A percentile compares a stretch with the other conserved stretches of the same genome.
Evolutionary conservation across 2,329 filamentous ascomycete genomes (phyloP).

Genomic region (Aspergillus sp.): DNA sequence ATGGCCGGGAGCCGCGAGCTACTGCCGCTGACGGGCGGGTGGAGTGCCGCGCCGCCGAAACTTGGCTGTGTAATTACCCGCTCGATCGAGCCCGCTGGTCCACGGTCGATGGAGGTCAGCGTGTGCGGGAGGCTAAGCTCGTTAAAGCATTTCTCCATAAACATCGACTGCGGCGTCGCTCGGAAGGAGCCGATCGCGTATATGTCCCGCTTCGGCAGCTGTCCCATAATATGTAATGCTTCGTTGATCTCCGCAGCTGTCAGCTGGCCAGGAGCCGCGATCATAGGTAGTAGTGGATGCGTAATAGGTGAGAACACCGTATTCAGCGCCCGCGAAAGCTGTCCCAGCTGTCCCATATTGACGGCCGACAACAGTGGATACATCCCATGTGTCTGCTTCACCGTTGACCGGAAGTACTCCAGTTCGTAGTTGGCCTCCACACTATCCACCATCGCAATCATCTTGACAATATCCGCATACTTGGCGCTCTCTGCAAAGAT

Average conservation of each 20-base stretch:
- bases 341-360: conserved; percentile 84
- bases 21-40: conserved; percentile 64
- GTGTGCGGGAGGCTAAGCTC: conserved; percentile 83
- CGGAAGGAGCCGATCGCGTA: conserved; percentile 75
- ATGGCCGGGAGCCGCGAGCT: conserved; percentile 63
- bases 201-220: conserved; percentile 74
- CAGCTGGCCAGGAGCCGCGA: conserved; percentile 82
- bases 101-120: conserved; percentile 72
- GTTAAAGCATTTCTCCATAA: conserved; percentile 82
- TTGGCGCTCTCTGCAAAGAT: conserved; percentile 70
- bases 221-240: conserved; percentile 73
- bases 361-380: conserved; percentile 77
- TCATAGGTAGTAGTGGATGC: conserved; percentile 77
- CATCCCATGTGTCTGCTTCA: conserved; percentile 64
- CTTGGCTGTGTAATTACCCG: conserved; percentile 69
- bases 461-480: conserved; percentile 85
- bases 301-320: conserved; percentile 87
- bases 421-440: conserved; percentile 87
- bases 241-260: conserved; percentile 83
- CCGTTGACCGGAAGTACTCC: conserved; percentile 80
- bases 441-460: conserved; percentile 80
- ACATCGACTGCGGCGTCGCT: conserved; percentile 75
- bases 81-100: conserved; percentile 67
- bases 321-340: conserved; percentile 79
- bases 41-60: conserved; percentile 81